Percentiles rank a stretch among this genome's conserved stretches.
phyloP scores from a whole-genome alignment of 371 early-diverging fungal genomes.

The Rhizopus delemar region DNA sequence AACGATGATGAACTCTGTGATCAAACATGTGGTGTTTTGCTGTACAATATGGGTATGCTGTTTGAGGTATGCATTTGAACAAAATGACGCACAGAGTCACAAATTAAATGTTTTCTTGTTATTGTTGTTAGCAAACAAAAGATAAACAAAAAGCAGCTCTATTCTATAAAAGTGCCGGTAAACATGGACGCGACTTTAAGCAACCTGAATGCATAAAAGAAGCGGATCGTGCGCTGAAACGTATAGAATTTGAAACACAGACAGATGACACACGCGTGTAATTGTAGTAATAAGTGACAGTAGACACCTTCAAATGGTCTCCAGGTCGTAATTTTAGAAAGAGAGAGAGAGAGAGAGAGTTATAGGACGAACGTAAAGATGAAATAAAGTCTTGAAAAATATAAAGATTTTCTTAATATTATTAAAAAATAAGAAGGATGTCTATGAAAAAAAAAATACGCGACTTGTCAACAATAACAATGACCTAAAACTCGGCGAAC shows the following conservation, averaged over 20 bases:
- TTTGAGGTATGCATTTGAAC: slow-evolving; percentile 50
- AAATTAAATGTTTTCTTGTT: neutral
- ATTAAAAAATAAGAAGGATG: no score
- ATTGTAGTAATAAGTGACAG: no score
- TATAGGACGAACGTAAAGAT: no score
- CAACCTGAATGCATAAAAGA: slow-evolving; percentile 26
- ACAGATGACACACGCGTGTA: neutral
- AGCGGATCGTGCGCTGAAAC: slow-evolving; percentile 28
- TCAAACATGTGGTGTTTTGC: slow-evolving; percentile 55
- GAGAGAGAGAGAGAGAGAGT: no score
- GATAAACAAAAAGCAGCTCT: slow-evolving; percentile 27
- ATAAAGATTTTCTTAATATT: no score
- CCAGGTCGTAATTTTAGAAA: no score
- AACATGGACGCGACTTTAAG: slow-evolving; percentile 29
- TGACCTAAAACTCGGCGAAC: no score
- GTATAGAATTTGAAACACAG: slow-evolving; percentile 22
- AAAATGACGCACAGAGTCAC: neutral
- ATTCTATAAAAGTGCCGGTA: slow-evolving; percentile 27
- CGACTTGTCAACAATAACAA: no score
- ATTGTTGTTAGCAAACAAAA: slow-evolving; percentile 26
- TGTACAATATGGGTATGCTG: slow-evolving; percentile 60
- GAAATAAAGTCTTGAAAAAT: no score
- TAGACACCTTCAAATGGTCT: no score
- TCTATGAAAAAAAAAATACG: no score
- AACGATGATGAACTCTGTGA: slow-evolving; percentile 48